phyloP scores from a whole-genome alignment of 2,329 filamentous ascomycete genomes.

The Colletotrichum horii region DNA sequence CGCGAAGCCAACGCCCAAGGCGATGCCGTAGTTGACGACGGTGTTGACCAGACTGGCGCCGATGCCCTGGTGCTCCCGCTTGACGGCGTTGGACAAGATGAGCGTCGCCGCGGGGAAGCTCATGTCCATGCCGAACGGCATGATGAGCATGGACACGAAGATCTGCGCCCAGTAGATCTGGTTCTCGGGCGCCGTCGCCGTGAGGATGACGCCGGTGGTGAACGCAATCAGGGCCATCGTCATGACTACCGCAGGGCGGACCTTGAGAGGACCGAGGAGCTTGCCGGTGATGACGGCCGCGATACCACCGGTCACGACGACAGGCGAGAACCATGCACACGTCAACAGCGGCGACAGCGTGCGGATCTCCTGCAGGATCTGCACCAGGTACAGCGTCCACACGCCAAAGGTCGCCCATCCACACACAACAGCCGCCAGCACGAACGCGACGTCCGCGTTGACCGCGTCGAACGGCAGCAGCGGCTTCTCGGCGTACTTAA shows the following conservation, averaged over 20 bases:
- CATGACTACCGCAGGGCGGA: constrained; percentile 47
- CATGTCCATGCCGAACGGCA: constrained; percentile 71
- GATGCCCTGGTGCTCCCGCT: constrained; percentile 50
- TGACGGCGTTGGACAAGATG: constrained; percentile 59
- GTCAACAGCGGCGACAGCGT: constrained; percentile 47
- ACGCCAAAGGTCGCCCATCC: constrained; percentile 62
- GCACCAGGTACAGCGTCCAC: constrained; percentile 56
- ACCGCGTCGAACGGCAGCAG: constrained; percentile 62
- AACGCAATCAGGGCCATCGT: constrained; percentile 49
- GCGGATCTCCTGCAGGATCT: constrained; percentile 51
- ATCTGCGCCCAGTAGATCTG: constrained; percentile 70
- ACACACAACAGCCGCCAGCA: constrained; percentile 57
- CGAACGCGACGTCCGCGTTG: constrained; percentile 55
- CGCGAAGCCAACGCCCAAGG: constrained; percentile 68
- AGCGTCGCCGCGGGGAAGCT: constrained; percentile 67
- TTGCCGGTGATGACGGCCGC: constrained; percentile 50
- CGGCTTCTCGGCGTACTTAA: constrained; percentile 49
- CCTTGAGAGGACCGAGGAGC: constrained; percentile 40
- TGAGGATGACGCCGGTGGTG: constrained; percentile 45
- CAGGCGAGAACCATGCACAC: constrained; percentile 49
- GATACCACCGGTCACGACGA: constrained; percentile 45
- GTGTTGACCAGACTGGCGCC: constrained; percentile 64
- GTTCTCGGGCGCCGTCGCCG: constrained; percentile 51
- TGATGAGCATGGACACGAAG: constrained; percentile 63
- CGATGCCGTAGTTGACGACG: constrained; percentile 72